Conservation (phyloP, 805 yeast genomes). For the Saccharomycopsis fermentans region DNA sequence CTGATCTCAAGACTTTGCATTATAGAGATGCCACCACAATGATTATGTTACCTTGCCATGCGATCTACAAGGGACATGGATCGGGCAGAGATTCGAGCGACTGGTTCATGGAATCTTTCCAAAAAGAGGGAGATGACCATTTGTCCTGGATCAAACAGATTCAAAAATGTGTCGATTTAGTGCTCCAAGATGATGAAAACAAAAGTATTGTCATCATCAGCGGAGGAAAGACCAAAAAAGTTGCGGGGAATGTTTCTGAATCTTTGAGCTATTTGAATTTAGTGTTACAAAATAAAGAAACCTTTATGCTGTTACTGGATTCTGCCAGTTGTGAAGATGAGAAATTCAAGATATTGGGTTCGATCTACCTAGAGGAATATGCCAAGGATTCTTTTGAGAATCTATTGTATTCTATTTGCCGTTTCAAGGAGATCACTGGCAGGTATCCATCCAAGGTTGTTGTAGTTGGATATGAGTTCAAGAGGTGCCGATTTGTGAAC, state of each 20-base stretch:
- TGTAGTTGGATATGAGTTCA: constrained; percentile 69
- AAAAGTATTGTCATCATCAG: constrained; percentile 36
- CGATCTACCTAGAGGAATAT: constrained; percentile 50
- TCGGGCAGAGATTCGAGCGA: constrained; percentile 40
- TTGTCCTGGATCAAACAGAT: constrained; percentile 56
- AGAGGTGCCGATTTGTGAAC: constrained; percentile 45
- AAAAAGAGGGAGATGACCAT: constrained; percentile 60
- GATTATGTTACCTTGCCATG: constrained; percentile 17
- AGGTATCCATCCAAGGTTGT: constrained; percentile 42
- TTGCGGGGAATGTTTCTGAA: constrained; percentile 47
- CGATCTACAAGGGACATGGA: constrained; percentile 16
- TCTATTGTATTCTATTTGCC: constrained; percentile 47
- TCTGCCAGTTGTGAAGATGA: neutral
- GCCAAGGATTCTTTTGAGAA: constrained; percentile 79
- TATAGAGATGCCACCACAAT: neutral
- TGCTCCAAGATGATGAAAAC: constrained; percentile 24
- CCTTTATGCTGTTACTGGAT: neutral
- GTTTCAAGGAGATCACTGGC: constrained; percentile 38
- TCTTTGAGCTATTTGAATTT: constrained; percentile 41
- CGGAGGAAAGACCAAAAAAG: constrained; percentile 64
- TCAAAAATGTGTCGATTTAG: constrained; percentile 29
- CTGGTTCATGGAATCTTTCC: constrained; percentile 64
- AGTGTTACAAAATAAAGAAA: constrained; percentile 11
- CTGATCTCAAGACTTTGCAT: neutral
- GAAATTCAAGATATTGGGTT: constrained; percentile 11